Evolutionary conservation across 495 filamentous ascomycete species (phyloP), one percentile per base, ranked within the genome.

Genomic region (Talaromyces trachyspermus): DNA sequence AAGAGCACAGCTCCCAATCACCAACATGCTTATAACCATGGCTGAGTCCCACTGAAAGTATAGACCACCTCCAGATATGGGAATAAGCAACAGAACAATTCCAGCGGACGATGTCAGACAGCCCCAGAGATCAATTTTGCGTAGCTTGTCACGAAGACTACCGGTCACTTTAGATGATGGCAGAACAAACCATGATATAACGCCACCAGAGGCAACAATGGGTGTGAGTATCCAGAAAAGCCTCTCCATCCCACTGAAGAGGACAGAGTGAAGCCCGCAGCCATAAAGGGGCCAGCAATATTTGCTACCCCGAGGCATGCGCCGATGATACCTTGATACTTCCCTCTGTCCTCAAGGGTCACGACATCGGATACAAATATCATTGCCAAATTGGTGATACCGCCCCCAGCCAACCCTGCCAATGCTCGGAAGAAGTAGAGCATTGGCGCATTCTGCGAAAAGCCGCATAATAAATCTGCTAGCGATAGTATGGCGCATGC

Each of bases 1-100:
- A 20, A 72, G 53, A 0, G 65, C 59, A 17, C 69, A 60, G 3
- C 54, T 58, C 20, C 79, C 76, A 18, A 83, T 65, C 1, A 60
- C 57, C 22, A 85, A 65, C 76, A 83, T 81, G 33, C 70, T 69
- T 24, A 85, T 81, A 3, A 82, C 70, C 63, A 81, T 69, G 0
- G 77, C 62, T 2, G 77, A 81, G 38, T 72, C 54, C 79, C 79
- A 84, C 4, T 66, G 54, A 48, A 80, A 83, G 46, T 74, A 76
- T 3, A 71, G 72, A 0, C 81, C 80, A 20, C 76, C 79, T 6
- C 78, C 80, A 11, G 78, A 81, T 19, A 83, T 73, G 11, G 80
- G 79, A 49, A 83, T 79, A 27, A 83, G 62, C 17, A 80, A 37
- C 40, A 80, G 70, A 18, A 81, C 68, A 25, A 81, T 69, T 0